phyloP scores from a whole-genome alignment of 176 grass and related monocot genomes.

The Coix lacrymajobi region DNA sequence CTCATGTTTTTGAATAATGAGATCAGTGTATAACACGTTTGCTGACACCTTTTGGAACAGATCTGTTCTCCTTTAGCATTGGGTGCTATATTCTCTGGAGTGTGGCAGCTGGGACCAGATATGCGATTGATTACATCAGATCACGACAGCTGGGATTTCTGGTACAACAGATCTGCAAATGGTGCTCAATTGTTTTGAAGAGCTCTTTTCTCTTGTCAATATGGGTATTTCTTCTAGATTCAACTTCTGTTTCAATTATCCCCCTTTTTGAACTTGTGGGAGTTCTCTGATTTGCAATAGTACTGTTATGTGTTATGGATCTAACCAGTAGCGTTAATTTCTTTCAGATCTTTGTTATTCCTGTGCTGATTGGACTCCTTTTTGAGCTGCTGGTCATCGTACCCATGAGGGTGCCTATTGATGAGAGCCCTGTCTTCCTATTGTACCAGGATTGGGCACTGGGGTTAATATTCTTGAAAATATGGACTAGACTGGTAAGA shows the following conservation, averaged over 20 bases:
- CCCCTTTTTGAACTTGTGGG: background rate
- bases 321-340: constrained; percentile 9
- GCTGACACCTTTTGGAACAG: constrained; percentile 28
- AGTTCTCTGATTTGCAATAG: background rate
- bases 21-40: background rate
- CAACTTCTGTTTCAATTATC: background rate
- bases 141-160: constrained; percentile 54
- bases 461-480: constrained; percentile 95
- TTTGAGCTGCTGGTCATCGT: constrained; percentile 95
- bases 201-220: constrained; percentile 78
- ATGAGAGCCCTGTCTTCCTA: constrained; percentile 94
- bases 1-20: background rate
- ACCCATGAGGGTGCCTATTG: constrained; percentile 96
- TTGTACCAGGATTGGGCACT: constrained; percentile 99
- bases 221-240: constrained; percentile 58
- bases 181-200: constrained; percentile 90
- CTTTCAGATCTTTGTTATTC: constrained; percentile 82
- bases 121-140: constrained; percentile 85
- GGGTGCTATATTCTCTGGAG: constrained; percentile 95
- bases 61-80: constrained; percentile 95
- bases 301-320: background rate
- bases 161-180: constrained; percentile 76
- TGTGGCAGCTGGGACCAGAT: constrained; percentile 60
- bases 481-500: constrained; percentile 92
- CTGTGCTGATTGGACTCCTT: constrained; percentile 89